These are phyloP conservation scores for Penicillium psychrofluorescens DNA, from an alignment of 495 filamentous ascomycete genomes.

Conservation along the genomic window DNA sequence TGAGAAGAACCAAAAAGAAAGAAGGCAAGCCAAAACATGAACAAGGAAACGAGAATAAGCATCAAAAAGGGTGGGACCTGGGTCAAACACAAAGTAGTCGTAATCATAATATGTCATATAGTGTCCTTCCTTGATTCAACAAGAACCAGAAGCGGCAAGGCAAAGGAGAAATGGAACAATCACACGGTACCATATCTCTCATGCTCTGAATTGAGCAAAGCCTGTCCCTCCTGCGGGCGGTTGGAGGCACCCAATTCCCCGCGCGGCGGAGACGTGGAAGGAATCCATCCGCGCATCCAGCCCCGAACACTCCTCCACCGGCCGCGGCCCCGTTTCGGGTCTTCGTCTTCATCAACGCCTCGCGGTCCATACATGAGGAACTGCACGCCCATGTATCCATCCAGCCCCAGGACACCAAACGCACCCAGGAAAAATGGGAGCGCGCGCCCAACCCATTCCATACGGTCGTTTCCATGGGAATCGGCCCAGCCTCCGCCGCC, in stretches of 20 bases:
- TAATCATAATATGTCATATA: too few relatives aligned
- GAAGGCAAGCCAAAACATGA: too few relatives aligned
- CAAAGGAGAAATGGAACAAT: not conserved
- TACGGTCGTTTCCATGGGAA: constrained; percentile 46
- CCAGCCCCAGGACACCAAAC: constrained; percentile 58
- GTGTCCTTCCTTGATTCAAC: too few relatives aligned
- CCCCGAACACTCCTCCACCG: constrained; percentile 51
- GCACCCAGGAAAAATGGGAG: constrained; percentile 68
- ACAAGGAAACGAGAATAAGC: too few relatives aligned
- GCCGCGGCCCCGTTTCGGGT: constrained; percentile 31
- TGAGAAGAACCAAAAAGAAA: too few relatives aligned
- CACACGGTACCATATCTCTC: constrained; percentile 32
- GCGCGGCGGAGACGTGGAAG: constrained; percentile 29
- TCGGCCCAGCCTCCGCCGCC: constrained; percentile 65
- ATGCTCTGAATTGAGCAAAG: constrained; percentile 23
- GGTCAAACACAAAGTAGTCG: too few relatives aligned
- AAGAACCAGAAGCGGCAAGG: not conserved
- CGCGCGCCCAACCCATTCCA: constrained; percentile 51
- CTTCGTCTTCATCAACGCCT: constrained; percentile 24
- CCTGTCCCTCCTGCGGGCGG: constrained; percentile 20
- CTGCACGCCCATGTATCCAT: constrained; percentile 60
- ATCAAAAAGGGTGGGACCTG: too few relatives aligned
- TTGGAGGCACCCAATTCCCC: constrained; percentile 4
- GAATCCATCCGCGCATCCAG: constrained; percentile 67
- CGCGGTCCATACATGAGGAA: constrained; percentile 52